These are phyloP conservation scores for Pythium utonaiense DNA, from an alignment of 352 stramenopile species.

Conservation along the genomic window DNA sequence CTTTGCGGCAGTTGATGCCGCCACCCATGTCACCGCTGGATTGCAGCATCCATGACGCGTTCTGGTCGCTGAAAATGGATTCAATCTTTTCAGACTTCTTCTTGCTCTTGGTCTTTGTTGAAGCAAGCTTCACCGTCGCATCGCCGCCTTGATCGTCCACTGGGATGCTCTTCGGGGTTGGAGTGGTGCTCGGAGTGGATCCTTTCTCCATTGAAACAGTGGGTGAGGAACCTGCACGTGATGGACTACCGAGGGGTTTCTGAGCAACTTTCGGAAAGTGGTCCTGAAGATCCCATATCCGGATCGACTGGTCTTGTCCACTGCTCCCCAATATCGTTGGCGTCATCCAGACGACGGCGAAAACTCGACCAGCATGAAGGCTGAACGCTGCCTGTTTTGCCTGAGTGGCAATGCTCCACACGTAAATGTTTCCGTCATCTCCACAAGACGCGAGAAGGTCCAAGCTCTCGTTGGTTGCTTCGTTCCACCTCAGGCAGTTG, in stretches of 20 bases:
- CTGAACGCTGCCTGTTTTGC: conserved; percentile 31
- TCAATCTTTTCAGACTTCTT: conserved; percentile 3
- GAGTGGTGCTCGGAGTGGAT: background rate
- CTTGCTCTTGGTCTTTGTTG: conserved; percentile 4
- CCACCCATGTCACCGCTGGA: background rate
- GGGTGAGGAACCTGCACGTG: background rate
- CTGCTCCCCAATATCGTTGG: conserved; percentile 43
- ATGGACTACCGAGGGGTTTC: background rate
- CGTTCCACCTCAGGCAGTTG: conserved; percentile 43
- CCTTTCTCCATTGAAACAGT: background rate
- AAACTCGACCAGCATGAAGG: conserved; percentile 46
- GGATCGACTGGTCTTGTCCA: conserved; percentile 67
- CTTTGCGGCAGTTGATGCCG: background rate
- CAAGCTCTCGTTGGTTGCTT: background rate
- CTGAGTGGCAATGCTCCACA: conserved; percentile 41
- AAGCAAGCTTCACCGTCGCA: background rate
- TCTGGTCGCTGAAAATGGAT: background rate
- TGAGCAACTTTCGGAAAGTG: background rate
- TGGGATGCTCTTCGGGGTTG: background rate
- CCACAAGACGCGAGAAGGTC: conserved; percentile 47
- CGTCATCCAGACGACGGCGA: conserved; percentile 55
- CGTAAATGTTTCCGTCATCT: conserved; percentile 45
- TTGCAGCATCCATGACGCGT: conserved; percentile 1
- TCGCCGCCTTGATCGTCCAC: background rate
- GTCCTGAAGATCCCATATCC: conserved; percentile 38